A percentile compares a stretch with the other conserved stretches of the same genome.
phyloP scores from a whole-genome alignment of 2,329 filamentous ascomycete species.

The Cadophora malorum region DNA sequence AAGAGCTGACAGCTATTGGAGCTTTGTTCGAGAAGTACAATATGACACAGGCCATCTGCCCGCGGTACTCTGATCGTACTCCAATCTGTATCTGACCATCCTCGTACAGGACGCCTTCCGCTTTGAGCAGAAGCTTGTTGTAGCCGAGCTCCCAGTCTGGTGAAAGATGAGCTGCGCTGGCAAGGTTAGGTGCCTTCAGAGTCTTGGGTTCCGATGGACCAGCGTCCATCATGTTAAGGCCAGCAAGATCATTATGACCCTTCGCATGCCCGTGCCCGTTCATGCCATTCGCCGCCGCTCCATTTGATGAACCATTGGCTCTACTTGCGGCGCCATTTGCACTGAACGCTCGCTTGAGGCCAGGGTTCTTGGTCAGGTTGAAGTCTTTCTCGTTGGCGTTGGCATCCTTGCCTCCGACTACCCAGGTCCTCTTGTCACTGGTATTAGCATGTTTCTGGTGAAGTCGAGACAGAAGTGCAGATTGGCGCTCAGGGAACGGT shows the following conservation, averaged over 20 bases:
- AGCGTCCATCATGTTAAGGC: conserved; percentile 77
- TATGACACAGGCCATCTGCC: conserved; percentile 94
- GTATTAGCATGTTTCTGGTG: conserved; percentile 94
- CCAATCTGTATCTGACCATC: conserved; percentile 94
- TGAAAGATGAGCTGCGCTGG: conserved; percentile 88
- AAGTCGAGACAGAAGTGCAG: conserved; percentile 86
- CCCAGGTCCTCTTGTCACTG: conserved; percentile 95
- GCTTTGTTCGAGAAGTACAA: conserved; percentile 97
- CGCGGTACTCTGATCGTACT: conserved; percentile 90
- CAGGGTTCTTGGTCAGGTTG: conserved; percentile 78
- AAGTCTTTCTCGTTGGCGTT: conserved; percentile 83
- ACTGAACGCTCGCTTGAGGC: conserved; percentile 87
- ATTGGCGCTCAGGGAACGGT: conserved; percentile 93
- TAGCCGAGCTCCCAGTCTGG: conserved; percentile 95
- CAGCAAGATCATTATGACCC: conserved; percentile 72
- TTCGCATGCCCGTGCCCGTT: conserved; percentile 59
- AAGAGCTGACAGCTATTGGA: conserved; percentile 81
- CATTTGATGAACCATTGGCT: conserved; percentile 53
- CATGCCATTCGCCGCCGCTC: conserved; percentile 54
- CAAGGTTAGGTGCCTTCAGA: conserved; percentile 79
- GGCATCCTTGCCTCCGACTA: conserved; percentile 95
- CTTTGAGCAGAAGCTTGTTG: conserved; percentile 77
- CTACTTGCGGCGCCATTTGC: conserved; percentile 51
- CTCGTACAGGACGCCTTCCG: conserved; percentile 92
- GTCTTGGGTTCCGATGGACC: conserved; percentile 62